Percentiles rank a stretch among this genome's conserved stretches.
Conservation (phyloP, 768 basidiomycete genomes). For the Suillus plorans region DNA sequence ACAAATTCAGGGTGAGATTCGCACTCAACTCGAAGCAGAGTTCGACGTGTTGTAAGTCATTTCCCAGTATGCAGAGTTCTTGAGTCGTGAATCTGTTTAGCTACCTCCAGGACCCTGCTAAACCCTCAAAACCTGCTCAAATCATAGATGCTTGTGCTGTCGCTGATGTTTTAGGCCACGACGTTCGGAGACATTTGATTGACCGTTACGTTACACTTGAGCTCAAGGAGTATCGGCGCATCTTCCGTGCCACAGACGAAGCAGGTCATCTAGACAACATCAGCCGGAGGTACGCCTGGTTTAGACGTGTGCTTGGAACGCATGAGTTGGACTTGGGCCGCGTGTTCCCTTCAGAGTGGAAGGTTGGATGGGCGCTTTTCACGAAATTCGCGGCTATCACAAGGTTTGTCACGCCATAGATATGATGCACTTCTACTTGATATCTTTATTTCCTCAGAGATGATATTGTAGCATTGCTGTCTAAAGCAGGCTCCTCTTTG, state of each 20-base stretch:
- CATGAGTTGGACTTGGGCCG: slow-evolving; percentile 87
- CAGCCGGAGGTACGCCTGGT: slow-evolving; percentile 93
- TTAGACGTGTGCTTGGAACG: slow-evolving; percentile 76
- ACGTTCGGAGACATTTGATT: slow-evolving; percentile 77
- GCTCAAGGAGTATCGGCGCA: slow-evolving; percentile 92
- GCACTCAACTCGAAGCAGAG: slow-evolving; percentile 79
- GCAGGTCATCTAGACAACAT: slow-evolving; percentile 97
- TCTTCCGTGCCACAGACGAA: slow-evolving; percentile 91
- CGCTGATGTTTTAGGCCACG: slow-evolving; percentile 83
- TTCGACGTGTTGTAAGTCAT: slow-evolving; percentile 89
- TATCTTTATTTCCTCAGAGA: slow-evolving; percentile 49
- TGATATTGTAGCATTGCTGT: slow-evolving; percentile 77
- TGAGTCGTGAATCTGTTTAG: slow-evolving; percentile 38
- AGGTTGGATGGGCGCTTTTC: slow-evolving; percentile 76
- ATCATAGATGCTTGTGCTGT: slow-evolving; percentile 87
- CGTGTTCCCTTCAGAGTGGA: slow-evolving; percentile 87
- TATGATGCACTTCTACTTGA: background rate
- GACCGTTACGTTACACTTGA: slow-evolving; percentile 89
- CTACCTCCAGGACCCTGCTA: slow-evolving; percentile 76
- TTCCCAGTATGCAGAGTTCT: background rate
- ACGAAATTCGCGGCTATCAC: slow-evolving; percentile 91
- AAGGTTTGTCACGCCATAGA: slow-evolving; percentile 46
- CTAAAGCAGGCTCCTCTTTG: slow-evolving; percentile 72
- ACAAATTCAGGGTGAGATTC: slow-evolving; percentile 80
- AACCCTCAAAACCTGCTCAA: slow-evolving; percentile 58